phyloP scores from a whole-genome alignment of 768 basidiomycete genomes.

The Trametes coccinea region DNA sequence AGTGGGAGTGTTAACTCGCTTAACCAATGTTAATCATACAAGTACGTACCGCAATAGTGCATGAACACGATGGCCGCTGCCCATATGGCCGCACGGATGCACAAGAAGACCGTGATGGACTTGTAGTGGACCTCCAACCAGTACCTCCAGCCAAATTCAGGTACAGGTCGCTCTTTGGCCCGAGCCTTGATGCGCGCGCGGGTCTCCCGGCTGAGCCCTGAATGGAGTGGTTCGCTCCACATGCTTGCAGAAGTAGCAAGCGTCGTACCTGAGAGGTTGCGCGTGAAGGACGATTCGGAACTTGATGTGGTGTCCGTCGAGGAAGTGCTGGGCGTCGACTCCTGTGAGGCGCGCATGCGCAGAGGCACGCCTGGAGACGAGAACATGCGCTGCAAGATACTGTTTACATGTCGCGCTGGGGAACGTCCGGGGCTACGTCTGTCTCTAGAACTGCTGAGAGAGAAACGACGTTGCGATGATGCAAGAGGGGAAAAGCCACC shows the following conservation, averaged over 20 bases:
- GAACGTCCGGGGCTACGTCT: background rate
- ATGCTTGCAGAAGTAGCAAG: conserved; percentile 19
- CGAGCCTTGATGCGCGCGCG: conserved; percentile 30
- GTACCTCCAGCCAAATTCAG: conserved; percentile 28
- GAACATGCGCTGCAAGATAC: background rate
- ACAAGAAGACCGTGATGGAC: conserved; percentile 23
- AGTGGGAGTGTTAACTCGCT: background rate
- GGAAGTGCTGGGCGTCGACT: conserved; percentile 8
- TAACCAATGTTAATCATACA: background rate
- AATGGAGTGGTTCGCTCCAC: conserved; percentile 29
- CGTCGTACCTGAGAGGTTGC: conserved; percentile 22
- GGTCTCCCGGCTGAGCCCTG: conserved; percentile 30
- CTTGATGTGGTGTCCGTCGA: conserved; percentile 14
- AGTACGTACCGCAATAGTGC: conserved; percentile 32
- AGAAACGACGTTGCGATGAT: background rate
- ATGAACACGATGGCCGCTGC: conserved; percentile 31
- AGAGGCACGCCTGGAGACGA: background rate
- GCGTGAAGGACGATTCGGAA: conserved; percentile 15
- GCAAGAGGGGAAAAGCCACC: background rate
- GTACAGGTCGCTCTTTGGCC: conserved; percentile 29
- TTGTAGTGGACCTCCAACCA: conserved; percentile 25
- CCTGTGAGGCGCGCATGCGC: background rate
- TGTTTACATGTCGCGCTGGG: background rate
- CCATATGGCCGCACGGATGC: conserved; percentile 30
- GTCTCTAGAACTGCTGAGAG: background rate